Evolutionary conservation across 176 grass and related monocot species (phyloP).

Genomic region (Chrysopogon serrulatus): DNA sequence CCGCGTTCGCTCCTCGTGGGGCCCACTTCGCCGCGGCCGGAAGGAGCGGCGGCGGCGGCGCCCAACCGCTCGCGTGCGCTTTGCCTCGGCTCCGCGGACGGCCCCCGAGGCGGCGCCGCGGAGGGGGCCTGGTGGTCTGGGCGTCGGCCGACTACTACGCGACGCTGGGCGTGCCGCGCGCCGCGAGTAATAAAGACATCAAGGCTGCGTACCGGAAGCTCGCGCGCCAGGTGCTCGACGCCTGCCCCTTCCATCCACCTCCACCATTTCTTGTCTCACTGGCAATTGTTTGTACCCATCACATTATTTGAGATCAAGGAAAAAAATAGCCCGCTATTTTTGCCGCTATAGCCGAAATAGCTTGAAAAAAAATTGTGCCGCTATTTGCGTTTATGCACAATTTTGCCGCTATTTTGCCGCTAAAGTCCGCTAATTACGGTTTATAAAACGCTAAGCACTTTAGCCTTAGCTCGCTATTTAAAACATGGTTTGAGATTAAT

Average conservation of each 20-base stretch:
- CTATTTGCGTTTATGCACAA: too few species aligned
- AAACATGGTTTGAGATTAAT: not conserved
- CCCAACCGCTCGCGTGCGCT: conserved; percentile 33
- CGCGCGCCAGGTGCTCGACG: conserved; percentile 83
- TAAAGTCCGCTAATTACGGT: too few species aligned
- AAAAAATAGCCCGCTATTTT: too few species aligned
- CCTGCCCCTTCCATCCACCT: not conserved
- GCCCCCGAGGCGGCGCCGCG: conserved; percentile 26
- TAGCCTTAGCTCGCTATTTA: too few species aligned
- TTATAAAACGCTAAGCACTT: too few species aligned
- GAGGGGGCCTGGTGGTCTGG: conserved; percentile 33
- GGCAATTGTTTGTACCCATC: not conserved
- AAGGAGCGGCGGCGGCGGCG: conserved; percentile 9
- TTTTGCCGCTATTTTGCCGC: too few species aligned
- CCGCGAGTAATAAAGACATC: conserved; percentile 82
- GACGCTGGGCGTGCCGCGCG: conserved; percentile 74
- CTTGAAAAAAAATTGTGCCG: too few species aligned
- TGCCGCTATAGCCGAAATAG: too few species aligned
- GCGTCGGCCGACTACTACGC: conserved; percentile 88
- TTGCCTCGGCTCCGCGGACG: conserved; percentile 21
- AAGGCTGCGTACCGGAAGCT: conserved; percentile 91
- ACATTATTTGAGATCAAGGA: not conserved
- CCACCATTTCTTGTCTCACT: not conserved
- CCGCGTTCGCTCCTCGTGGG: conserved; percentile 18
- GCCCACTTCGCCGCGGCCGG: conserved; percentile 15